Percentiles rank a stretch among this genome's conserved stretches.
Conservation (phyloP, 306 rosid species). For the Rosa persica region DNA sequence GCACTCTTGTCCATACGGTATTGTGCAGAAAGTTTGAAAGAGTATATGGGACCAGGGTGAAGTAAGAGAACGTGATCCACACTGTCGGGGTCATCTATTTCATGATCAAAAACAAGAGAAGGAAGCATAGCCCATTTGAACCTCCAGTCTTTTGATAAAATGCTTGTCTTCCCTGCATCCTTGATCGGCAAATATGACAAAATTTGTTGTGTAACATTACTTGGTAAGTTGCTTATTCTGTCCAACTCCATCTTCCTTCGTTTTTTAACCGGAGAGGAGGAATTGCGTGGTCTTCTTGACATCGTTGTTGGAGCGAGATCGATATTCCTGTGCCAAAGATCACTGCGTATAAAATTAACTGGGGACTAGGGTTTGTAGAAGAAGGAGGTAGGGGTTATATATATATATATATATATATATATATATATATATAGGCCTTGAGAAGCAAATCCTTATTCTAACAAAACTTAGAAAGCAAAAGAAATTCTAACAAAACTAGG, state of each 20-base stretch:
- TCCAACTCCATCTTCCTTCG: conserved; percentile 36
- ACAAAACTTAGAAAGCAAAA: neutral
- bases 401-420: too few relatives aligned
- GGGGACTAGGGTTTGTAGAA: neutral
- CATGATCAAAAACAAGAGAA: conserved; percentile 40
- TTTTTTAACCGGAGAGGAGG: neutral
- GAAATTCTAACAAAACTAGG: too few relatives aligned
- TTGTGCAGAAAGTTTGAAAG: conserved; percentile 44
- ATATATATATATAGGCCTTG: neutral
- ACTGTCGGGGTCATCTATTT: neutral
- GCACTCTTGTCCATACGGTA: conserved; percentile 7
- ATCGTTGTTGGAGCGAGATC: neutral
- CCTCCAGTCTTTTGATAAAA: conserved; percentile 59
- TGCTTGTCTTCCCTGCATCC: conserved; percentile 59
- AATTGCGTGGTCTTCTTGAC: neutral
- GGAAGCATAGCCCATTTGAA: conserved; percentile 53
- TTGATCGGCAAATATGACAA: conserved; percentile 43
- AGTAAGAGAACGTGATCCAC: conserved; percentile 48
- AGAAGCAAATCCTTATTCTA: neutral
- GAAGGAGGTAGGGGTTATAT: neutral
- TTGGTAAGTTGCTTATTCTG: conserved; percentile 46
- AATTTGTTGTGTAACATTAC: conserved; percentile 42
- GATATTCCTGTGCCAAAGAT: neutral
- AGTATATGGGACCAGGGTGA: conserved; percentile 46
- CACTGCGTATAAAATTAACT: neutral